Evolutionary conservation across 2,329 filamentous ascomycete genomes (phyloP).

Genomic region (Botrytis squamosa): DNA sequence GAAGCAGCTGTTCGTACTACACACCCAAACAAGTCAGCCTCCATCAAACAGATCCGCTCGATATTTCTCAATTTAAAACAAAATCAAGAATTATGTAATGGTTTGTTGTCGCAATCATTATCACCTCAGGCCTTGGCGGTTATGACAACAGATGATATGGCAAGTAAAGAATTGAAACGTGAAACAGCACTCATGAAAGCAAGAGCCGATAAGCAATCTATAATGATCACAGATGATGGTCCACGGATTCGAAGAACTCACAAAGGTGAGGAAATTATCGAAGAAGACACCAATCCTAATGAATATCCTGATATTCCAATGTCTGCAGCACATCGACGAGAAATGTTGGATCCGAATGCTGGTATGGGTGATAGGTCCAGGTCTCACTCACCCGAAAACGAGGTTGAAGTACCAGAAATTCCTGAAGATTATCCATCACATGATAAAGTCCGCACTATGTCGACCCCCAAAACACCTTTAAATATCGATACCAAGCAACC

Average conservation of each 20-base stretch:
- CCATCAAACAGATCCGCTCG: slow-evolving; percentile 65
- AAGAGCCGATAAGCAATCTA: slow-evolving; percentile 77
- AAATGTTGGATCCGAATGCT: slow-evolving; percentile 41
- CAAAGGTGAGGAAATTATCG: slow-evolving; percentile 90
- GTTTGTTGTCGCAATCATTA: slow-evolving; percentile 70
- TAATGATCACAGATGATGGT: slow-evolving; percentile 69
- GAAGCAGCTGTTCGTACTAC: slow-evolving; percentile 67
- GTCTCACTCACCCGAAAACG: slow-evolving; percentile 41
- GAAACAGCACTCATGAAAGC: slow-evolving; percentile 76
- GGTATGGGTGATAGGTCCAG: slow-evolving; percentile 39
- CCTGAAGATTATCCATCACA: slow-evolving; percentile 36
- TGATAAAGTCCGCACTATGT: slow-evolving; percentile 33
- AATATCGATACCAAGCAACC: slow-evolving; percentile 36
- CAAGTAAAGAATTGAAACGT: slow-evolving; percentile 81
- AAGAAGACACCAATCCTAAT: slow-evolving; percentile 59
- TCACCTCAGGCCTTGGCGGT: slow-evolving; percentile 74
- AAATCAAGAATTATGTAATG: slow-evolving; percentile 74
- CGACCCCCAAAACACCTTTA: slow-evolving; percentile 35
- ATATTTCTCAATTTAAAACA: slow-evolving; percentile 86
- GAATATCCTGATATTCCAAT: slow-evolving; percentile 31
- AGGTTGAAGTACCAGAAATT: slow-evolving; percentile 37
- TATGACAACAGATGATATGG: slow-evolving; percentile 89
- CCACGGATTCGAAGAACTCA: slow-evolving; percentile 85
- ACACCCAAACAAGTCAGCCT: slow-evolving; percentile 53
- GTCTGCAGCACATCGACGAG: slow-evolving; percentile 40